Conservation (phyloP, 2,329 filamentous ascomycete species). For the Beauveria scarabaeidicola region DNA sequence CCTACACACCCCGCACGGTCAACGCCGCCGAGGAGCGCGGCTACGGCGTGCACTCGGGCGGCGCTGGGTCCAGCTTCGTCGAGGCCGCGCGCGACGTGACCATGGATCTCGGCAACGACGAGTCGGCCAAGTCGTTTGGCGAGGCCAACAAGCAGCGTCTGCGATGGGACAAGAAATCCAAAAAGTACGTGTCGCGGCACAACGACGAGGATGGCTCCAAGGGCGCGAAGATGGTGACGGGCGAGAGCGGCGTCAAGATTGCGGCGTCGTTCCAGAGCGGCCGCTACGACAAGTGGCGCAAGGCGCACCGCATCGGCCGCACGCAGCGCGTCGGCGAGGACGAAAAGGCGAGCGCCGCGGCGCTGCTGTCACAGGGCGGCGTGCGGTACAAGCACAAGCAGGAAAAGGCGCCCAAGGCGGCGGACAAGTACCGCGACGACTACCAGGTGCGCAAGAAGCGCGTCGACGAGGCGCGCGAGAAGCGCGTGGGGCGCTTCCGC, state of each 20-base stretch:
- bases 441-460: constrained; percentile 87
- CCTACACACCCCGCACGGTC: constrained; percentile 74
- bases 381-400: constrained; percentile 73
- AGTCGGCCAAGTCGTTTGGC: constrained; percentile 69
- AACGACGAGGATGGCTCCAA: constrained; percentile 93
- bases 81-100: constrained; percentile 77
- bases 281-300: constrained; percentile 87
- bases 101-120: constrained; percentile 91
- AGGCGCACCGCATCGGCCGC: constrained; percentile 69
- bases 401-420: constrained; percentile 82
- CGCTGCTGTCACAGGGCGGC: constrained; percentile 18
- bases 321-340: constrained; percentile 76
- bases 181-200: constrained; percentile 83
- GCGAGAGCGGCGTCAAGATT: constrained; percentile 93
- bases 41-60: constrained; percentile 85
- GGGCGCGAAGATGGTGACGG: constrained; percentile 62
- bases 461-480: constrained; percentile 78
- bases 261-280: constrained; percentile 88
- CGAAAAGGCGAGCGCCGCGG: constrained; percentile 42
- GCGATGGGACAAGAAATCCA: constrained; percentile 95
- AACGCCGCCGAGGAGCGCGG: constrained; percentile 83
- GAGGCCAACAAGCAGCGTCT: constrained; percentile 66
- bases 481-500: constrained; percentile 64
- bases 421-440: constrained; percentile 87
- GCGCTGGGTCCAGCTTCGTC: constrained; percentile 68